Evolutionary conservation across 2,329 filamentous ascomycete species (phyloP).

Genomic region (Thyridium curvatum): DNA sequence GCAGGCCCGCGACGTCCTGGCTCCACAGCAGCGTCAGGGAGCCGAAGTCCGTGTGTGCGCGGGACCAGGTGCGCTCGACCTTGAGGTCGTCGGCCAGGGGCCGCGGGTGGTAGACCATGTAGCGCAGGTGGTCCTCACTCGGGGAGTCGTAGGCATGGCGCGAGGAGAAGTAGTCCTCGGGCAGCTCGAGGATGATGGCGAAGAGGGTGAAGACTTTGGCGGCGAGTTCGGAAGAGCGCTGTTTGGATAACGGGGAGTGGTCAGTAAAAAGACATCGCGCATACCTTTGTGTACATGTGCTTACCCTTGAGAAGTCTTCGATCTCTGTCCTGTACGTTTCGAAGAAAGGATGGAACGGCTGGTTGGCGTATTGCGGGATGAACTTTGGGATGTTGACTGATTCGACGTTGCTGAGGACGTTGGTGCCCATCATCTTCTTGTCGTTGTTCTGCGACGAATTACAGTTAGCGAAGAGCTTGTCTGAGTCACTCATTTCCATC

Average conservation of each 20-base stretch:
- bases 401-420: slow-evolving; percentile 31
- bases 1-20: slow-evolving; percentile 46
- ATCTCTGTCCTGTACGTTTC: slow-evolving; percentile 46
- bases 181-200: slow-evolving; percentile 48
- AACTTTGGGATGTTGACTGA: slow-evolving; percentile 30
- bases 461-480: neutral
- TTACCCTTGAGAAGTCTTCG: slow-evolving; percentile 41
- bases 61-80: slow-evolving; percentile 29
- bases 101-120: slow-evolving; percentile 50
- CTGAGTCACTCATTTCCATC: neutral
- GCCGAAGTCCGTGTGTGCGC: slow-evolving; percentile 47
- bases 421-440: slow-evolving; percentile 17
- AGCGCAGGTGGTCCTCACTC: slow-evolving; percentile 50
- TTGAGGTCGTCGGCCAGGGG: slow-evolving; percentile 32
- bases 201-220: slow-evolving; percentile 26
- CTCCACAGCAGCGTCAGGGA: slow-evolving; percentile 47
- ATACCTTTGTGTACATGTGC: slow-evolving; percentile 21
- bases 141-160: slow-evolving; percentile 47
- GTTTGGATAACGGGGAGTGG: too few relatives aligned
- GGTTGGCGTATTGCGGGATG: slow-evolving; percentile 24
- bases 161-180: slow-evolving; percentile 46
- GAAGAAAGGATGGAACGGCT: slow-evolving; percentile 30
- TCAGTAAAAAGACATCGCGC: too few relatives aligned
- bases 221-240: slow-evolving; percentile 21
- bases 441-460: slow-evolving; percentile 15